phyloP scores from a whole-genome alignment of 108 stramenopile genomes.

The Skeletonema tropicum region DNA sequence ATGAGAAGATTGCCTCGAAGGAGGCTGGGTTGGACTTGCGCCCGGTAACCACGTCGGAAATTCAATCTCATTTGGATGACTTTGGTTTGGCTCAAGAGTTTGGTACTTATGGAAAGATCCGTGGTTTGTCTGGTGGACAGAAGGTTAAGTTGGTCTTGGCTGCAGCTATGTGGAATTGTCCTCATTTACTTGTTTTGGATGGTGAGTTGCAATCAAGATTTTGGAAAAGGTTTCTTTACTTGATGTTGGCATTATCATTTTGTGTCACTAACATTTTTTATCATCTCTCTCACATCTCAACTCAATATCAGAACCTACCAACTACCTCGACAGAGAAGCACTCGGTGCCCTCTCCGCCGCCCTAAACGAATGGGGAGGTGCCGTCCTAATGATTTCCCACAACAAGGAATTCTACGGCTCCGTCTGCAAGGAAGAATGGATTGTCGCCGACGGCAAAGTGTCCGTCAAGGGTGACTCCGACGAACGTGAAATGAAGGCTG shows the following conservation, averaged over 20 bases:
- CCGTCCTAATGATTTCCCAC: conserved; percentile 98
- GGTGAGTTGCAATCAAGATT: neutral
- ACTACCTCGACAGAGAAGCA: conserved; percentile 97
- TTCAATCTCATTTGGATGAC: conserved; percentile 95
- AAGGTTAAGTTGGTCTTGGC: conserved; percentile 99
- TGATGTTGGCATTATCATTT: neutral
- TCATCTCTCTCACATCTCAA: neutral
- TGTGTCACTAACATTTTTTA: neutral
- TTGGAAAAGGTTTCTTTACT: neutral
- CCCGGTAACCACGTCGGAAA: conserved; percentile 89
- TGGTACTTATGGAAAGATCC: conserved; percentile 97
- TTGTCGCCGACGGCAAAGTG: conserved; percentile 85
- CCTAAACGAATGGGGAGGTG: conserved; percentile 95
- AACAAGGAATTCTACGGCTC: conserved; percentile 94
- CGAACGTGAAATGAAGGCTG: conserved; percentile 90
- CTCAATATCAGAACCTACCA: conserved; percentile 88
- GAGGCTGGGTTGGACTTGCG: conserved; percentile 93
- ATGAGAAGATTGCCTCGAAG: conserved; percentile 94
- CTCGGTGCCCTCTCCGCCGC: conserved; percentile 93
- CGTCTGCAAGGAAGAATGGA: conserved; percentile 97
- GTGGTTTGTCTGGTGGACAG: conserved; percentile 95
- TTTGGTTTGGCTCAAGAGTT: conserved; percentile 97
- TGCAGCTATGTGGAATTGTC: conserved; percentile 98
- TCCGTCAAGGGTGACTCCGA: conserved; percentile 77
- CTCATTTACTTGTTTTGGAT: conserved; percentile 95